Evolutionary conservation across 2,329 filamentous ascomycete species (phyloP).

Genomic region (Aspergillus niger): DNA sequence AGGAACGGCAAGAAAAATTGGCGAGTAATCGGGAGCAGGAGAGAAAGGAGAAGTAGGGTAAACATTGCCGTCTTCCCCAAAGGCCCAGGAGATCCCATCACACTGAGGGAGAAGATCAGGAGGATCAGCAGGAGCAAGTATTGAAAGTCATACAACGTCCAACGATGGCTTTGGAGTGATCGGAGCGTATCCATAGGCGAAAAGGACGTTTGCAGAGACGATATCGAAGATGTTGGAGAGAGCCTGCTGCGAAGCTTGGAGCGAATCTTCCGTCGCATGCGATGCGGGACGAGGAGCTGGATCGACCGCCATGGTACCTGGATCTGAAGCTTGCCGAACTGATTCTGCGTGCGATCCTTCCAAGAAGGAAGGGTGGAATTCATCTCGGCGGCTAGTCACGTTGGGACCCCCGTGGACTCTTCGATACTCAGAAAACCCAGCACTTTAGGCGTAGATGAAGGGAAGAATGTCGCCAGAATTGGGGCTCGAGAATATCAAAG

Average conservation of each 20-base stretch:
- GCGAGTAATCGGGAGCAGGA: slow-evolving; percentile 79
- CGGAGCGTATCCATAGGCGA: slow-evolving; percentile 76
- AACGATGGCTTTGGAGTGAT: slow-evolving; percentile 74
- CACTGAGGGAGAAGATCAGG: slow-evolving; percentile 77
- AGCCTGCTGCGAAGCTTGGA: slow-evolving; percentile 68
- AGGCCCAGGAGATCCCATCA: slow-evolving; percentile 77
- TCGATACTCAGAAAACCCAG: slow-evolving; percentile 11
- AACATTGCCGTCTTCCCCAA: slow-evolving; percentile 74
- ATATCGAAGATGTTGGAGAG: slow-evolving; percentile 71
- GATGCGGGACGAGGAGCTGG: slow-evolving; percentile 59
- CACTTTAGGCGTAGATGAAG: background rate
- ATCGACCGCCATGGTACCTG: slow-evolving; percentile 54
- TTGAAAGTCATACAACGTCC: slow-evolving; percentile 81
- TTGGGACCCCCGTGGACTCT: slow-evolving; percentile 18
- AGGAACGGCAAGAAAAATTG: slow-evolving; percentile 91
- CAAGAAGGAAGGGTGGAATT: slow-evolving; percentile 44
- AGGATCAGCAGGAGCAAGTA: slow-evolving; percentile 74
- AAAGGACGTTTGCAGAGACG: slow-evolving; percentile 77
- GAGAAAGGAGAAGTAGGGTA: slow-evolving; percentile 65
- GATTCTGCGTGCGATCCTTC: slow-evolving; percentile 49
- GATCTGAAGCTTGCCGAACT: slow-evolving; percentile 49
- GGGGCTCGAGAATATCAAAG: background rate
- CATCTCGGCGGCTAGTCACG: slow-evolving; percentile 34
- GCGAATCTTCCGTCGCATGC: slow-evolving; percentile 66
- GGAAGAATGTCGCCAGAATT: background rate